Conservation (phyloP, 352 stramenopile genomes). For the Globisporangium apiculatum region DNA sequence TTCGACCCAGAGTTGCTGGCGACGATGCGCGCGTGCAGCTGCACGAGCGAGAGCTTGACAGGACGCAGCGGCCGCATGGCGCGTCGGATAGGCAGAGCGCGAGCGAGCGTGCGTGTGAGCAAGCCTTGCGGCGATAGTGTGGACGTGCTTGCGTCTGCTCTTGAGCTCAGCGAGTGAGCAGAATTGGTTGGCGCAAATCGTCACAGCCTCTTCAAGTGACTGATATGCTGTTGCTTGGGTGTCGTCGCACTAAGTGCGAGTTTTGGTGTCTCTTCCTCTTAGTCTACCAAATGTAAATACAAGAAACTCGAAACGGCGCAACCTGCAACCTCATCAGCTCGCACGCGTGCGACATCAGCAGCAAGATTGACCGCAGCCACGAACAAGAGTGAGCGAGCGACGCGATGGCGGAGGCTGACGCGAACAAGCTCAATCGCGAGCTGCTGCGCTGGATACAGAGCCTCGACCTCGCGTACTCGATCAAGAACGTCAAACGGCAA, state of each 20-base stretch:
- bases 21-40: constrained; percentile 16
- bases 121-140: neutral
- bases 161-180: neutral
- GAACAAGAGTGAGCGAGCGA: too few relatives aligned
- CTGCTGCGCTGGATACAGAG: constrained; percentile 91
- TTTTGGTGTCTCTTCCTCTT: neutral
- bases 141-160: neutral
- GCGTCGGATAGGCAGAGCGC: neutral
- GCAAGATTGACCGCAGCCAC: too few relatives aligned
- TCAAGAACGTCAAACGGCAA: constrained; percentile 91
- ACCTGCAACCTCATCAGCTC: neutral
- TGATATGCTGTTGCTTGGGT: constrained; percentile 9
- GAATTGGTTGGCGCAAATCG: constrained; percentile 22
- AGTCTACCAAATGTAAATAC: too few relatives aligned
- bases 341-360: too few relatives aligned
- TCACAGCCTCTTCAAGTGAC: constrained; percentile 7
- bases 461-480: constrained; percentile 89
- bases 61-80: constrained; percentile 26
- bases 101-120: neutral
- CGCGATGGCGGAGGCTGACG: constrained; percentile 12
- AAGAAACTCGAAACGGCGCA: neutral
- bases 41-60: constrained; percentile 30
- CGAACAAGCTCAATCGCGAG: constrained; percentile 84
- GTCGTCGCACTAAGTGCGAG: neutral
- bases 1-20: neutral